These are phyloP conservation scores for Hymenoscyphus linearis DNA, from an alignment of 2,329 filamentous ascomycete species.

Conservation along the genomic window DNA sequence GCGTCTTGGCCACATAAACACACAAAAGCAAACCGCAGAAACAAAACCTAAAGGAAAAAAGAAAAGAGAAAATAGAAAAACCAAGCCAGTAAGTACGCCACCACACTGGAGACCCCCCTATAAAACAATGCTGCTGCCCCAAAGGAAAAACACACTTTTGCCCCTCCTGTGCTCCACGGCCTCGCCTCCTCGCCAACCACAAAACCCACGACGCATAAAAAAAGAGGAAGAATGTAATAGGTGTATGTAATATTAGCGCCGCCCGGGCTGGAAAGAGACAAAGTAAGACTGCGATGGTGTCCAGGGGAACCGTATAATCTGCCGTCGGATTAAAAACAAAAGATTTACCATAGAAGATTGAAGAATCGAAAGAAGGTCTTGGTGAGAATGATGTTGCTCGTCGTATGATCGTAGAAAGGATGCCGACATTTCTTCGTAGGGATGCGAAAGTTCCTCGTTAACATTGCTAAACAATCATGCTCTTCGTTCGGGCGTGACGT, in stretches of 20 bases:
- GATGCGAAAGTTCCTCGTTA: conserved; percentile 1
- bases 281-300: conserved; percentile 6
- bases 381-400: not conserved
- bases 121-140: not conserved
- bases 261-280: conserved; percentile 2
- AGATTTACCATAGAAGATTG: conserved; percentile 4
- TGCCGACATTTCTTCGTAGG: conserved; percentile 3
- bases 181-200: not conserved
- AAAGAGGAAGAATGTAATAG: not conserved
- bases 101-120: not conserved
- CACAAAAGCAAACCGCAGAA: too few species aligned
- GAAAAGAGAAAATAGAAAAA: not conserved
- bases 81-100: not conserved
- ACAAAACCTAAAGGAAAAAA: not conserved
- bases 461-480: conserved; percentile 22
- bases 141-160: not conserved
- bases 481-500: conserved; percentile 30
- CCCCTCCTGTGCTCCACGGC: not conserved
- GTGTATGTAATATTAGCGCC: conserved; percentile 2
- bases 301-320: not conserved
- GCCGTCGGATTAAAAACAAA: conserved; percentile 9
- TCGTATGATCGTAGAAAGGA: conserved; percentile 5
- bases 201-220: not conserved
- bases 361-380: conserved; percentile 6
- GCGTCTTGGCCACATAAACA: too few species aligned